Evolutionary conservation across 129 eudicot genomes (phyloP).

Genomic region (Chrysanthemum seticuspe): DNA sequence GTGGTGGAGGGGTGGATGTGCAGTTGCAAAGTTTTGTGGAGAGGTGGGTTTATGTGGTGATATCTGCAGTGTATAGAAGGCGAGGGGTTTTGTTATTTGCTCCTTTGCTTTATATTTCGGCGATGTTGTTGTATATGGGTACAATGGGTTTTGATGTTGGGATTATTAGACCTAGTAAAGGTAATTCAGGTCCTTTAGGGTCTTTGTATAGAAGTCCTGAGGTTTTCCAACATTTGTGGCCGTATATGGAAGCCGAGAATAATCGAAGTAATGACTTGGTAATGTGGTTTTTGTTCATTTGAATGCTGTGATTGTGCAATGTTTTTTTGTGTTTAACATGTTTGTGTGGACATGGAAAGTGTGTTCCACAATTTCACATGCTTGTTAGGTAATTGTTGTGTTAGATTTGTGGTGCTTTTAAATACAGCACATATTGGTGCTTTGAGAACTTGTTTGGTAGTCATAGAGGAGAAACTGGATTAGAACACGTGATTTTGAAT

Average conservation of each 20-base stretch:
- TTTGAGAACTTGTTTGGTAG: not conserved
- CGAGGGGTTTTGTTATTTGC: slow-evolving; percentile 88
- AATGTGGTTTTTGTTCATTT: slow-evolving; percentile 8
- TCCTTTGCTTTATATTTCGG: slow-evolving; percentile 78
- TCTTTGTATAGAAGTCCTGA: slow-evolving; percentile 80
- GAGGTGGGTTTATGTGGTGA: slow-evolving; percentile 59
- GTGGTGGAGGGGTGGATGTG: slow-evolving; percentile 43
- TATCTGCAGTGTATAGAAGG: slow-evolving; percentile 75
- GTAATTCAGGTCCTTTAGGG: slow-evolving; percentile 50
- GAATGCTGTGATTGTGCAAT: slow-evolving; percentile 8
- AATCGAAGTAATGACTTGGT: slow-evolving; percentile 60
- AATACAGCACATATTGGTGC: not conserved
- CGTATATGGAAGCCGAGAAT: slow-evolving; percentile 70
- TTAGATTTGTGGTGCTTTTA: not conserved
- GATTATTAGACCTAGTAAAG: slow-evolving; percentile 24
- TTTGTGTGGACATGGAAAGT: slow-evolving; percentile 11
- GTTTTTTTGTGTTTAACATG: slow-evolving; percentile 3
- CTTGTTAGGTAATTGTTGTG: not conserved
- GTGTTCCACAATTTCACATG: slow-evolving; percentile 14
- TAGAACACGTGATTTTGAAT: not conserved
- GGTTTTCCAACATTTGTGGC: slow-evolving; percentile 81
- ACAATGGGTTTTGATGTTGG: slow-evolving; percentile 65
- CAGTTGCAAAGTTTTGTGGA: slow-evolving; percentile 62
- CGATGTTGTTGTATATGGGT: slow-evolving; percentile 96
- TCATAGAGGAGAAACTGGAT: not conserved